Base-by-base conservation (phyloP, 2,329 filamentous ascomycete species). In the Colletotrichum brevisporum region DNA sequence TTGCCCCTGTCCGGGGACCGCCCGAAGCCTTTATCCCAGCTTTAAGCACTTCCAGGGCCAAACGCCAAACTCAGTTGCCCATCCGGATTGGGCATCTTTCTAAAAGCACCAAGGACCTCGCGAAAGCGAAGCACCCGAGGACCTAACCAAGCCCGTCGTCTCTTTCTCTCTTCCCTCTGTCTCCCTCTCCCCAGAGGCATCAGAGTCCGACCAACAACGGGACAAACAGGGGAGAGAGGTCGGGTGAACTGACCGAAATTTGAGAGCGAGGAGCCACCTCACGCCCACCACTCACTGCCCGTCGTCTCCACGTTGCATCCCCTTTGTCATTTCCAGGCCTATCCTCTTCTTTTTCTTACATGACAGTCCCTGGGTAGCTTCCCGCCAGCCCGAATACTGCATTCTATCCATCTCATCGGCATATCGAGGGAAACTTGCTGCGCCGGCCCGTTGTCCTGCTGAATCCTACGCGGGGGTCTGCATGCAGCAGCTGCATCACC, bases 1-100 rank as follows among this genome's bases (percentile, higher is more conserved):
- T n/a, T 51, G 39, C 65, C 66, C 59, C 43, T 51, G 66, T 66
- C 66, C 62, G 66, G 66, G 62, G 66, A 66, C 60, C 62, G 66
- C 55, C 66, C 55, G 62, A 69, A 47, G 43, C 55, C 51, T 60
- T 52, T n/a, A 61, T 69, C 67, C 51, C 62, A 56, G 50, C 55
- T 21, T 47, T 36, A 36, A 36, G 2, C 31, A 43, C 55, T 21
- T 41, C 21, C 21, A 21, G 21, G 21, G 21, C 21, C 27, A 27
- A 27, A 52, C 50, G 60, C 39, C 55, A 63, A 63, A 48, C 9
- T n/a, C 51, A 16, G 13, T 63, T 54, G 13, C 18, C 59, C 26
- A 43, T 54, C 18, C 21, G 50, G 15, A 45, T 62, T 47, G 59
- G 48, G 18, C 48, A 52, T 45, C 13, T 54, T 27, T 36, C 27